A percentile compares a stretch with the other conserved stretches of the same genome.
Conservation (phyloP, 2,329 filamentous ascomycete genomes). For the Xylaria sp. region DNA sequence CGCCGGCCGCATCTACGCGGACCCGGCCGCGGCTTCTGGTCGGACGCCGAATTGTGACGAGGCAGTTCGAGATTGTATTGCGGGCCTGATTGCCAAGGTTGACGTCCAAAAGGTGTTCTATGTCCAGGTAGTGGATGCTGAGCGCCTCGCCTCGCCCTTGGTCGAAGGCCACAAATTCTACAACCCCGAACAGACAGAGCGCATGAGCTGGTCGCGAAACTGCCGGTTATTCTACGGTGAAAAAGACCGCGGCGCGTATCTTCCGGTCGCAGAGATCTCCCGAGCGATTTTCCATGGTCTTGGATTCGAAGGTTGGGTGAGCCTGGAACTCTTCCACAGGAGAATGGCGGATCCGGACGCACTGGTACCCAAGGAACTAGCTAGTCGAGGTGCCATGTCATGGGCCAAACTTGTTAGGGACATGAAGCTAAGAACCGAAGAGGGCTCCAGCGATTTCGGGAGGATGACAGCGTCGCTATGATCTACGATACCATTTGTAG, state of each 20-base stretch:
- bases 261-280: slow-evolving; percentile 72
- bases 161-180: slow-evolving; percentile 67
- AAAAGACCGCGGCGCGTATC: slow-evolving; percentile 70
- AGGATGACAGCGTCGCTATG: slow-evolving; percentile 43
- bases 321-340: slow-evolving; percentile 75
- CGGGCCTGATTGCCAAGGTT: slow-evolving; percentile 63
- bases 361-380: slow-evolving; percentile 61
- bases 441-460: slow-evolving; percentile 14
- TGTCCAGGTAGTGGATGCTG: slow-evolving; percentile 80
- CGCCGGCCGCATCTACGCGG: slow-evolving; percentile 75
- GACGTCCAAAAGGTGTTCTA: slow-evolving; percentile 77
- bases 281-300: slow-evolving; percentile 70
- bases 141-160: slow-evolving; percentile 69
- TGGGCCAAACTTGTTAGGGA: slow-evolving; percentile 49
- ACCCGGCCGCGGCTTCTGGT: slow-evolving; percentile 67
- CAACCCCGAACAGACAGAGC: slow-evolving; percentile 64
- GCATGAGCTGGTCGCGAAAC: slow-evolving; percentile 85
- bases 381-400: slow-evolving; percentile 47
- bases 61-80: slow-evolving; percentile 65
- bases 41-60: slow-evolving; percentile 65
- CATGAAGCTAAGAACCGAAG: slow-evolving; percentile 45
- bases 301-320: slow-evolving; percentile 76
- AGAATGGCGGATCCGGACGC: slow-evolving; percentile 65
- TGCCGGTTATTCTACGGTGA: slow-evolving; percentile 78
- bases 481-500: slow-evolving; percentile 33